These are phyloP conservation scores for Acer negundo DNA, from an alignment of 345 rosid species.

Conservation along the genomic window DNA sequence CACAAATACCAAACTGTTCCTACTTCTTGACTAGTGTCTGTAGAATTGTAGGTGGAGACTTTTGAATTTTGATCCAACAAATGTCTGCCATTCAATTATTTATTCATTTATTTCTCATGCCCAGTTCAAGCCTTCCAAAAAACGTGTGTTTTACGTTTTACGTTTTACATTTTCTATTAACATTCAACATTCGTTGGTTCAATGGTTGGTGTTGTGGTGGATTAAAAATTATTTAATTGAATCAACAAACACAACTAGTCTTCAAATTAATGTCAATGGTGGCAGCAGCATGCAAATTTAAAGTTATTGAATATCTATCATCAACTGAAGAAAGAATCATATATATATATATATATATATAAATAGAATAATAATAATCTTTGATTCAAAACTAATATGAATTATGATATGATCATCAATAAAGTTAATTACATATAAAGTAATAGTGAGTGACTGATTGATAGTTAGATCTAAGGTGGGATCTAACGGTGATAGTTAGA, in stretches of 20 bases:
- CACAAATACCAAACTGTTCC: neutral
- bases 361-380: neutral
- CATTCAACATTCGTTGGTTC: neutral
- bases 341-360: too few relatives aligned
- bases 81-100: neutral
- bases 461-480: conserved; percentile 25
- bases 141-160: conserved; percentile 1
- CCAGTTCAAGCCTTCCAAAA: neutral
- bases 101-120: too few relatives aligned
- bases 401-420: neutral
- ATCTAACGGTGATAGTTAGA: neutral
- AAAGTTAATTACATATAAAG: conserved; percentile 27
- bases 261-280: too few relatives aligned
- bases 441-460: conserved; percentile 20
- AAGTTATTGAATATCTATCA: neutral
- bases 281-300: too few relatives aligned
- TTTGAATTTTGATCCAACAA: neutral
- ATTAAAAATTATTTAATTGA: neutral
- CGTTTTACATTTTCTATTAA: too few relatives aligned
- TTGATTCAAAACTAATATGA: neutral
- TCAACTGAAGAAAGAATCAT: too few relatives aligned
- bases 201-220: neutral
- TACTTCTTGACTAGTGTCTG: neutral
- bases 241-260: too few relatives aligned
- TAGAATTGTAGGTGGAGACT: neutral